phyloP scores from a whole-genome alignment of 2,329 filamentous ascomycete species.

The Stromatinia cepivora region DNA sequence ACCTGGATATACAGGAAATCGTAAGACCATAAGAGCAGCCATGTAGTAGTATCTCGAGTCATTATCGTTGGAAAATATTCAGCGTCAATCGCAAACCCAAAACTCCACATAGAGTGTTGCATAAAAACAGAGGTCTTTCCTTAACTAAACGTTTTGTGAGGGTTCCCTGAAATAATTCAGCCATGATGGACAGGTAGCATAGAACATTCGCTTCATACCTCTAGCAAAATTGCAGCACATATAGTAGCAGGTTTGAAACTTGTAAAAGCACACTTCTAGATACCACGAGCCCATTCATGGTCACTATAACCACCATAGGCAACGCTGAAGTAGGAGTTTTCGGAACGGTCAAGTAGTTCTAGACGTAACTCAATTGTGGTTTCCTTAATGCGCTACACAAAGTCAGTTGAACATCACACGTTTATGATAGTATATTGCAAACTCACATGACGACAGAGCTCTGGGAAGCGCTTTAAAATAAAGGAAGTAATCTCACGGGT shows the following conservation, averaged over 20 bases:
- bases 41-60: slow-evolving; percentile 5
- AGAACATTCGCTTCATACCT: not conserved
- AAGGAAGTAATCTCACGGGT: slow-evolving; percentile 8
- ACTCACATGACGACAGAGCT: slow-evolving; percentile 14
- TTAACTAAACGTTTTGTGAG: not conserved
- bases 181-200: not conserved
- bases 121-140: not conserved
- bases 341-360: slow-evolving; percentile 17
- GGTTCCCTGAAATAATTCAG: not conserved
- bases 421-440: not conserved
- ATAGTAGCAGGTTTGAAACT: not conserved
- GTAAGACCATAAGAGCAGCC: not conserved
- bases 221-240: not conserved
- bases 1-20: not conserved
- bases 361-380: slow-evolving; percentile 14
- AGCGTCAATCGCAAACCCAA: not conserved
- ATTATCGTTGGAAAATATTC: slow-evolving; percentile 15
- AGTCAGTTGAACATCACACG: not conserved
- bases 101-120: not conserved
- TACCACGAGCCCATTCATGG: slow-evolving; percentile 22
- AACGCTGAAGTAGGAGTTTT: slow-evolving; percentile 22
- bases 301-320: slow-evolving; percentile 21
- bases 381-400: slow-evolving; percentile 17
- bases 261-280: not conserved
- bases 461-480: slow-evolving; percentile 15